Conservation (phyloP, 2,329 filamentous ascomycete species). For the Colletotrichum sp. region DNA sequence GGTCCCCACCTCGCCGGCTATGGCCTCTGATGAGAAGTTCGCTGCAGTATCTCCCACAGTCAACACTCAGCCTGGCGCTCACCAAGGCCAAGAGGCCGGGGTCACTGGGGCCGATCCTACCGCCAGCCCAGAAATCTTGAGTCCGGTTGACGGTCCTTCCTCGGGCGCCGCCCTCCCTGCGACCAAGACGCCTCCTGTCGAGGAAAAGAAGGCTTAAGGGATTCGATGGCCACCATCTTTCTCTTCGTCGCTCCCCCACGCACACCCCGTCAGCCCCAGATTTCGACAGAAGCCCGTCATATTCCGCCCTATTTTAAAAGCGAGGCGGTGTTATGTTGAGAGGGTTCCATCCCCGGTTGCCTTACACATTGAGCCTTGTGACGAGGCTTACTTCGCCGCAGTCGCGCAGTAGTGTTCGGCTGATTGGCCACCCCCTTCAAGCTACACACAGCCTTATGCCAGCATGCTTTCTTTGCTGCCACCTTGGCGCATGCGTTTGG, state of each 20-base stretch:
- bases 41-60: conserved; percentile 18
- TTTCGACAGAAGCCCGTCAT: neutral
- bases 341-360: neutral
- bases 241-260: neutral
- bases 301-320: neutral
- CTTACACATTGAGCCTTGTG: neutral
- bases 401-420: neutral
- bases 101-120: conserved; percentile 37
- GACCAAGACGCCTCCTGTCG: neutral
- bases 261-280: neutral
- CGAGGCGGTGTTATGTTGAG: conserved; percentile 5
- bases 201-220: conserved; percentile 11
- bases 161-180: neutral
- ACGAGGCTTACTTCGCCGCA: conserved; percentile 1
- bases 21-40: conserved; percentile 31
- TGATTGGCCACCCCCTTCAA: neutral
- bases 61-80: conserved; percentile 25
- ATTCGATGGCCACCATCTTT: neutral
- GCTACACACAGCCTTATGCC: conserved; percentile 1
- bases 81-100: conserved; percentile 53
- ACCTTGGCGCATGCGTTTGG: neutral
- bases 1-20: conserved; percentile 36
- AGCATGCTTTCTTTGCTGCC: neutral
- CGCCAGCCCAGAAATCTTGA: conserved; percentile 13
- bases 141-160: conserved; percentile 11